Evolutionary conservation across 2,329 filamentous ascomycete species (phyloP).

Genomic region (Talaromyces albobiverticillius): DNA sequence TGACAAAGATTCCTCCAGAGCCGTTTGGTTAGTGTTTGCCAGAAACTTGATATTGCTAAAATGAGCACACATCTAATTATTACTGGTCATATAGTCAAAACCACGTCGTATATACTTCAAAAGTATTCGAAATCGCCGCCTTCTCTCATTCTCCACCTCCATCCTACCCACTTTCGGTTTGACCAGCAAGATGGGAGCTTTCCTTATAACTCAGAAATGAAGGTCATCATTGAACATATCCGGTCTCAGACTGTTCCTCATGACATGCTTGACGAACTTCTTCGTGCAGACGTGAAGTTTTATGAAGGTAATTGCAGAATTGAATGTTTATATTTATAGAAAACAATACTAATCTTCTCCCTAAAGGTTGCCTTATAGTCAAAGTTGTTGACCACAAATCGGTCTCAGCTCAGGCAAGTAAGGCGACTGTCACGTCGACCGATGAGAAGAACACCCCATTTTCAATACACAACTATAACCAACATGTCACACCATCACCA

Average conservation of each 20-base stretch:
- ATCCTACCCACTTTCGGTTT: conserved; percentile 83
- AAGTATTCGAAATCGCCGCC: conserved; percentile 72
- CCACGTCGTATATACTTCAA: conserved; percentile 73
- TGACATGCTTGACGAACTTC: conserved; percentile 78
- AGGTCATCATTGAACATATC: conserved; percentile 73
- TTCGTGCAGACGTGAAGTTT: conserved; percentile 69
- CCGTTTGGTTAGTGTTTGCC: conserved; percentile 41
- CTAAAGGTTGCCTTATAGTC: conserved; percentile 77
- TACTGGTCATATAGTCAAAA: conserved; percentile 57
- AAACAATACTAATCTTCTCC: conserved; percentile 9
- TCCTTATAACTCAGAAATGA: conserved; percentile 89
- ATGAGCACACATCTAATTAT: background rate
- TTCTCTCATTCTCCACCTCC: conserved; percentile 81
- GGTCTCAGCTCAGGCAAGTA: conserved; percentile 57
- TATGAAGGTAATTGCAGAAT: conserved; percentile 66
- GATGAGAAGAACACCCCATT: conserved; percentile 66
- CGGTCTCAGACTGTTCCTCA: conserved; percentile 76
- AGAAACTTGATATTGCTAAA: background rate
- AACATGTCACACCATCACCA: conserved; percentile 84
- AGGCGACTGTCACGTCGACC: conserved; percentile 52
- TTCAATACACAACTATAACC: conserved; percentile 90
- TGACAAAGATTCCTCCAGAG: conserved; percentile 39
- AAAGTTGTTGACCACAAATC: conserved; percentile 87
- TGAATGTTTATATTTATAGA: background rate
- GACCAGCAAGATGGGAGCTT: conserved; percentile 93